These are phyloP conservation scores for Keqinozyma sinolaborantium DNA, from an alignment of 1,139 yeast species.

Conservation along the genomic window DNA sequence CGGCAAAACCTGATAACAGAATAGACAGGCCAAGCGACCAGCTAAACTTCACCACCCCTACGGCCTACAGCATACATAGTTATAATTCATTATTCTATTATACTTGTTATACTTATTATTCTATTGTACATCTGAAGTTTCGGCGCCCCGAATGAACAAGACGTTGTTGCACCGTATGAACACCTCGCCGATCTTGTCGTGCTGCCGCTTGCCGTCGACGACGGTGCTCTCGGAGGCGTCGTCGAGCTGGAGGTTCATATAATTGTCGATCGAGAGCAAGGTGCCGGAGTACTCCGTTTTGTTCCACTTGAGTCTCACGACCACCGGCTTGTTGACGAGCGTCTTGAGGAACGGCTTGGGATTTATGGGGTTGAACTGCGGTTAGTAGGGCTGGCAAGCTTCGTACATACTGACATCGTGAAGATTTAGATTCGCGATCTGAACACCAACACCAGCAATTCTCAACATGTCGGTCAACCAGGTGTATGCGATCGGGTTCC, in stretches of 20 bases:
- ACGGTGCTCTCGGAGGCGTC: slow-evolving; percentile 63
- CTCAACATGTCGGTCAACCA: slow-evolving; percentile 19
- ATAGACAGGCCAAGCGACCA: too few species aligned
- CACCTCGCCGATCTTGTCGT: slow-evolving; percentile 73
- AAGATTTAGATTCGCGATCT: neutral
- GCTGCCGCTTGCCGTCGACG: slow-evolving; percentile 33
- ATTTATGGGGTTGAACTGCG: slow-evolving; percentile 66
- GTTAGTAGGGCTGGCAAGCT: slow-evolving; percentile 10
- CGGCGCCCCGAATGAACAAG: slow-evolving; percentile 52
- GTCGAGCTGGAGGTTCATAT: slow-evolving; percentile 83
- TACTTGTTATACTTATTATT: neutral
- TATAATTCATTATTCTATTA: neutral
- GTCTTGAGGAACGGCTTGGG: slow-evolving; percentile 89
- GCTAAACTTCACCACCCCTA: too few species aligned
- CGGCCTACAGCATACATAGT: neutral
- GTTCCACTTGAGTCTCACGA: slow-evolving; percentile 93
- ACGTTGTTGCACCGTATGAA: slow-evolving; percentile 85
- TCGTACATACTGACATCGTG: slow-evolving; percentile 17
- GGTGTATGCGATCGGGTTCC: slow-evolving; percentile 27
- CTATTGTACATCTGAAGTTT: too few species aligned
- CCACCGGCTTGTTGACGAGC: slow-evolving; percentile 62
- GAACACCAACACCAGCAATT: neutral
- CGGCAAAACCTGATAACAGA: neutral
- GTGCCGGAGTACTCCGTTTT: slow-evolving; percentile 84
- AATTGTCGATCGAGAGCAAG: slow-evolving; percentile 82